Evolutionary conservation across 371 early-diverging fungal species (phyloP).

Genomic region (Quaeritorhiza haematococci): DNA sequence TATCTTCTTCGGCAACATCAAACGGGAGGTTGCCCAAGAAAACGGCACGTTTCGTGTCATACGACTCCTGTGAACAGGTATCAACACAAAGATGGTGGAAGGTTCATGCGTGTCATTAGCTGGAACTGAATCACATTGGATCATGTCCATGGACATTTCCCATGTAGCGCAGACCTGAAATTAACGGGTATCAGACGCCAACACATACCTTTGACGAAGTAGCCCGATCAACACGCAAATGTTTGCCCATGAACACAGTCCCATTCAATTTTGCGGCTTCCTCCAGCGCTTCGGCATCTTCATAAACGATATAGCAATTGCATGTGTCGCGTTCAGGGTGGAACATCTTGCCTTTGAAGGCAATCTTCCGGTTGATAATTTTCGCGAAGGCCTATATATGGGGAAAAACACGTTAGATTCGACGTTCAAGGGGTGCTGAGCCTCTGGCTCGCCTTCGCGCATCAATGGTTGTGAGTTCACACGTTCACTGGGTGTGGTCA

Average conservation of each 20-base stretch:
- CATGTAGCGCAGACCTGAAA: too few relatives aligned
- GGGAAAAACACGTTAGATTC: background rate
- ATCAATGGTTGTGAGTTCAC: too few relatives aligned
- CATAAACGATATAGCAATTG: slow-evolving; percentile 86
- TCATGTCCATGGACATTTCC: too few relatives aligned
- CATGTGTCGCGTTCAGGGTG: slow-evolving; percentile 76
- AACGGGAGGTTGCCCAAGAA: slow-evolving; percentile 90
- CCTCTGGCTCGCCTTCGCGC: too few relatives aligned
- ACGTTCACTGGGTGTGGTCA: too few relatives aligned
- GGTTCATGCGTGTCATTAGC: too few relatives aligned
- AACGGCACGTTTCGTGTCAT: slow-evolving; percentile 76
- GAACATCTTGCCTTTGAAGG: slow-evolving; percentile 67
- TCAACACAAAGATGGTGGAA: background rate
- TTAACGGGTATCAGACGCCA: background rate
- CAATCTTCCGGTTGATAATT: slow-evolving; percentile 64
- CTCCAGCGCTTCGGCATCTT: slow-evolving; percentile 52
- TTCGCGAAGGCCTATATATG: slow-evolving; percentile 57
- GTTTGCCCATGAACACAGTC: slow-evolving; percentile 74
- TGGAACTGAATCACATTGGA: too few relatives aligned
- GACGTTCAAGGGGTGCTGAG: background rate
- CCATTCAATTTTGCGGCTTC: slow-evolving; percentile 70
- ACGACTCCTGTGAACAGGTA: slow-evolving; percentile 16
- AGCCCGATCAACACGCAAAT: slow-evolving; percentile 81
- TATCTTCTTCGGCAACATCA: slow-evolving; percentile 78
- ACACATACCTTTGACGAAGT: background rate